A percentile compares a stretch with the other conserved stretches of the same genome.
These are phyloP conservation scores for Saksenaea oblongispora DNA, from an alignment of 371 early-diverging fungal species.

Conservation along the genomic window DNA sequence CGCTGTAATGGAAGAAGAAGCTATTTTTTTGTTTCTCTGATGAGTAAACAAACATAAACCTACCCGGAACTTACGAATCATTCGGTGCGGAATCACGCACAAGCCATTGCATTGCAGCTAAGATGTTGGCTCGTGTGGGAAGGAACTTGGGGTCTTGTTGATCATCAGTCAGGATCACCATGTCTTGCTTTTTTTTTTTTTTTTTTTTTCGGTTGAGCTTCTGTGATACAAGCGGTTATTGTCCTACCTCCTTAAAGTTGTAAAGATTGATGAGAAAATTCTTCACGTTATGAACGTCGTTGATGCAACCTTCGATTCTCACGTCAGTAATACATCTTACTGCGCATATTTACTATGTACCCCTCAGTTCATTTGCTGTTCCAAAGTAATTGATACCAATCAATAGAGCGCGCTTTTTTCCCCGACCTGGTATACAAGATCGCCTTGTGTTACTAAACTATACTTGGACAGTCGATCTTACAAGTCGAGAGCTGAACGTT, in stretches of 20 bases:
- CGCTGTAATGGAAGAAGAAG: constrained; percentile 86
- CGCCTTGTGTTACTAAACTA: constrained; percentile 2
- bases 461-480: constrained; percentile 13
- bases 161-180: constrained; percentile 87
- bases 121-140: constrained; percentile 83
- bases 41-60: background rate
- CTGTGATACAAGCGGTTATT: background rate
- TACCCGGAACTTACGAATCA: constrained; percentile 60
- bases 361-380: constrained; percentile 60
- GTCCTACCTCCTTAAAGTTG: constrained; percentile 54
- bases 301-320: constrained; percentile 70
- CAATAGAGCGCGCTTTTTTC: constrained; percentile 76
- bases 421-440: constrained; percentile 34
- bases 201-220: background rate
- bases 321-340: background rate
- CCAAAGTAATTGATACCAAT: constrained; percentile 88
- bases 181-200: constrained; percentile 46
- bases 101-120: constrained; percentile 87
- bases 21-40: constrained; percentile 14
- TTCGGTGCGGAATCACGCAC: constrained; percentile 75
- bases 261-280: constrained; percentile 63
- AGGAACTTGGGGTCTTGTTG: constrained; percentile 57
- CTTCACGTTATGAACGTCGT: constrained; percentile 86
- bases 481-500: constrained; percentile 70
- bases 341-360: constrained; percentile 15